A percentile compares a stretch with the other conserved stretches of the same genome.
phyloP scores from a whole-genome alignment of 2,329 filamentous ascomycete species.

The Sphaerulina musiva region DNA sequence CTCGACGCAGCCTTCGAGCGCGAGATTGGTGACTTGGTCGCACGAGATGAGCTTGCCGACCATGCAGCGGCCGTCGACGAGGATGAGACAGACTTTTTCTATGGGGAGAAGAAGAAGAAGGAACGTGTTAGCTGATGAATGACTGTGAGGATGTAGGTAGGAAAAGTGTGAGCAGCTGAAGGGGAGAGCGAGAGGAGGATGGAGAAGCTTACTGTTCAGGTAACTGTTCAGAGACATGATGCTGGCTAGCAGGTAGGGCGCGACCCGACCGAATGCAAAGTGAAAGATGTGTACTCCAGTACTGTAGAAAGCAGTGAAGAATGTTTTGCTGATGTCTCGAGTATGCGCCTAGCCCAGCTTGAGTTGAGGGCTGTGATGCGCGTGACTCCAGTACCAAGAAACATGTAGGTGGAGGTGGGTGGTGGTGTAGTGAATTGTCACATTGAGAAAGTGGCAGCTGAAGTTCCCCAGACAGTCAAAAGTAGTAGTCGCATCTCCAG shows the following conservation, averaged over 20 bases:
- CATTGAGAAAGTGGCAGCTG: neutral
- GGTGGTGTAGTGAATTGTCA: neutral
- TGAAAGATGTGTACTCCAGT: no score
- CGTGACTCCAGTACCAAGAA: neutral
- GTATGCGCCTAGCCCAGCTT: neutral
- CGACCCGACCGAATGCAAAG: neutral
- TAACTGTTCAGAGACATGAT: slow-evolving; percentile 22
- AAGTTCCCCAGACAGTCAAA: no score
- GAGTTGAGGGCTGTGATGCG: neutral
- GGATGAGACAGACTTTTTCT: slow-evolving; percentile 92
- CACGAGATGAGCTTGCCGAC: slow-evolving; percentile 72
- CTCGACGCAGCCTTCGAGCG: slow-evolving; percentile 76
- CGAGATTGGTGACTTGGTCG: slow-evolving; percentile 89
- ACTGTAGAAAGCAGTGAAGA: neutral
- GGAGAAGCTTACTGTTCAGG: slow-evolving; percentile 20
- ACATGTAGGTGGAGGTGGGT: neutral
- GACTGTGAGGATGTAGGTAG: neutral
- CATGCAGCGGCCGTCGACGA: slow-evolving; percentile 78
- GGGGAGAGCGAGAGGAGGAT: neutral
- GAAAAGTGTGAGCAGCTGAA: slow-evolving; percentile 14
- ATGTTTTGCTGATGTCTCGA: neutral
- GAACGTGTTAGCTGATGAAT: no score
- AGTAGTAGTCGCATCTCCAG: no score
- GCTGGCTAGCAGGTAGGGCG: neutral
- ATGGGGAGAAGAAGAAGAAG: neutral